phyloP scores from a whole-genome alignment of 2,329 filamentous ascomycete species.

The Teratosphaeria nubilosa region DNA sequence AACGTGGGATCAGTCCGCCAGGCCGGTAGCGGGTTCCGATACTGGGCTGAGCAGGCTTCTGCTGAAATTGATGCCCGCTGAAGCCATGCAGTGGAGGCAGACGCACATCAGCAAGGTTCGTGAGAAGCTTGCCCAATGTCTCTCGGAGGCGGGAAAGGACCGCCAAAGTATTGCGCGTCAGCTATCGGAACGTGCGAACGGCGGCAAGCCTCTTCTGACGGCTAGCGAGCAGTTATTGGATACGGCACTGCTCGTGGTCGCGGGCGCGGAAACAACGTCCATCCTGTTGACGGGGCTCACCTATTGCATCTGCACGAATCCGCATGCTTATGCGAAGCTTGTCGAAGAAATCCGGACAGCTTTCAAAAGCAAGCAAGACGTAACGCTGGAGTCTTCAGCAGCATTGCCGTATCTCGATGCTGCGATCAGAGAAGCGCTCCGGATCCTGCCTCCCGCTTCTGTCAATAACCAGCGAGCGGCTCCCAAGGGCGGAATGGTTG shows the following conservation, averaged over 20 bases:
- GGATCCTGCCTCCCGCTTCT: not conserved
- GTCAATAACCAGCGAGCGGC: not conserved
- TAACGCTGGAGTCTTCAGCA: not conserved
- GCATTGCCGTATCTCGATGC: not conserved
- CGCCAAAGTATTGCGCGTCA: not conserved
- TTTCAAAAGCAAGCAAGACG: not conserved
- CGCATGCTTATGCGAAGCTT: not conserved
- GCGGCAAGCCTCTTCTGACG: not conserved
- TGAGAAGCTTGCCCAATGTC: not conserved
- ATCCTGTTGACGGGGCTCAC: not conserved
- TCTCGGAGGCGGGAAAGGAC: not conserved
- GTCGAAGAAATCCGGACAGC: not conserved
- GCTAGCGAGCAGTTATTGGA: not conserved
- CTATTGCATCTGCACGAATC: not conserved
- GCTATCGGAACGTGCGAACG: not conserved
- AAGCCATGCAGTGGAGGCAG: not conserved
- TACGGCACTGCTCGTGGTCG: not conserved
- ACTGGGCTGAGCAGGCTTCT: not conserved
- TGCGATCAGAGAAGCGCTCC: not conserved
- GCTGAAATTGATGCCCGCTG: not conserved
- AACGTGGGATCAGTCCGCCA: not conserved
- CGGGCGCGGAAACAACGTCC: not conserved
- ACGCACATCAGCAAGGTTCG: not conserved
- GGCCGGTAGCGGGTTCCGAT: not conserved
- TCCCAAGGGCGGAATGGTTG: not conserved